phyloP scores from a whole-genome alignment of 2,329 filamentous ascomycete species.

The Fusarium redolens region DNA sequence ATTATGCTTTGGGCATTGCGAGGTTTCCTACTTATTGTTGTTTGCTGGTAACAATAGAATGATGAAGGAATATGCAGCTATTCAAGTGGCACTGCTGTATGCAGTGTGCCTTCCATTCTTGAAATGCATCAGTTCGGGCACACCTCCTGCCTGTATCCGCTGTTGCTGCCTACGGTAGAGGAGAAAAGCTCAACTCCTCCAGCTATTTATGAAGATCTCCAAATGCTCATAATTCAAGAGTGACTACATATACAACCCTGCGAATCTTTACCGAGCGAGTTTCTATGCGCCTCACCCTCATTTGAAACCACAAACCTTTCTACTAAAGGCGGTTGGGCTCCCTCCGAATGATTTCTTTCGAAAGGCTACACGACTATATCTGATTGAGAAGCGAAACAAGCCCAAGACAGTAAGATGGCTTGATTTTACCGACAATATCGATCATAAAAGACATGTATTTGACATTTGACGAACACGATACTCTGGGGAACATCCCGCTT shows the following conservation, averaged over 20 bases:
- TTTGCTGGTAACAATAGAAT: background rate
- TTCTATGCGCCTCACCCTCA: background rate
- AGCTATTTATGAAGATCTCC: background rate
- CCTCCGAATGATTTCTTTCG: background rate
- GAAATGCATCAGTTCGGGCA: background rate
- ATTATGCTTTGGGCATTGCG: background rate
- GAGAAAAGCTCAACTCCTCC: background rate
- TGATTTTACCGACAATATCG: background rate
- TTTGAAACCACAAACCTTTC: background rate
- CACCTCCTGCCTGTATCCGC: background rate
- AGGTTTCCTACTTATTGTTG: background rate
- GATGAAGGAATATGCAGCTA: background rate
- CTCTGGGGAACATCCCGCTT: too few species aligned
- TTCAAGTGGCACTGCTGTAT: background rate
- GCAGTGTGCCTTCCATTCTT: background rate
- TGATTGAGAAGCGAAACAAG: background rate
- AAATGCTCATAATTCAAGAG: background rate
- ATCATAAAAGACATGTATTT: background rate
- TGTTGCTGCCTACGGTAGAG: background rate
- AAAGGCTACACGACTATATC: background rate
- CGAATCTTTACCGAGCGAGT: background rate
- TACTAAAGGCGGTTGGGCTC: background rate
- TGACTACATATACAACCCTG: too few species aligned
- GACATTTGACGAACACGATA: background rate
- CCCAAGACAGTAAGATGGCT: background rate